Evolutionary conservation across 495 filamentous ascomycete genomes (phyloP).

Genomic region (Penicillium parvum): DNA sequence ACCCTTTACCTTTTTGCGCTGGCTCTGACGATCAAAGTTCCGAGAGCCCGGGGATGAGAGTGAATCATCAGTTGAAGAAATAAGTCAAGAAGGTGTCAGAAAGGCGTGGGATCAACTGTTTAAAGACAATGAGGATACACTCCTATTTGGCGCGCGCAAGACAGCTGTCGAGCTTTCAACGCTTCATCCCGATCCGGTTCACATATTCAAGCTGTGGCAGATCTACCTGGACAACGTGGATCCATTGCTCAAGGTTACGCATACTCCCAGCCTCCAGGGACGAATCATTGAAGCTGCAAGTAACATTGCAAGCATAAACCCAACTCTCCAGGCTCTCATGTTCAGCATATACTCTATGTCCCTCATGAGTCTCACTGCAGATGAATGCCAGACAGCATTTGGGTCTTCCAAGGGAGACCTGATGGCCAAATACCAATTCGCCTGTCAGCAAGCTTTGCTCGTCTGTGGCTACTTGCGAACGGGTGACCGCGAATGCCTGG

Average conservation of each 20-base stretch:
- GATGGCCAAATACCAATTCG: slow-evolving; percentile 44
- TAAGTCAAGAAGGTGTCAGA: slow-evolving; percentile 31
- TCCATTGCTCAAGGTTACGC: slow-evolving; percentile 51
- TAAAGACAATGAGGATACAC: slow-evolving; percentile 32
- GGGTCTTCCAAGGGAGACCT: slow-evolving; percentile 41
- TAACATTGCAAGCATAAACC: slow-evolving; percentile 16
- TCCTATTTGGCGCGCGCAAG: slow-evolving; percentile 47
- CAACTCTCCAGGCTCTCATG: slow-evolving; percentile 40
- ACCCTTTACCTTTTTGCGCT: neutral
- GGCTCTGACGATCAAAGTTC: neutral
- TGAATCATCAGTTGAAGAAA: slow-evolving; percentile 23
- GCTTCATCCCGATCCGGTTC: slow-evolving; percentile 42
- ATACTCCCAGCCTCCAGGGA: slow-evolving; percentile 47
- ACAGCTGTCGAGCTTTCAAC: slow-evolving; percentile 39
- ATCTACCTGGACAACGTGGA: slow-evolving; percentile 48
- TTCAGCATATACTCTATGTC: slow-evolving; percentile 55
- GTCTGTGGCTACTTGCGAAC: slow-evolving; percentile 43
- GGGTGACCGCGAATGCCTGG: slow-evolving; percentile 51
- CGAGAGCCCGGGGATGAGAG: slow-evolving; percentile 15
- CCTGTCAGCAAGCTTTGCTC: slow-evolving; percentile 51
- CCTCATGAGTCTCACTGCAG: slow-evolving; percentile 37
- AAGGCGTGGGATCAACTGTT: slow-evolving; percentile 42
- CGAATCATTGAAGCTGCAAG: slow-evolving; percentile 36
- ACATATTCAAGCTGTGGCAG: slow-evolving; percentile 47
- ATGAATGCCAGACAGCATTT: slow-evolving; percentile 42